Evolutionary conservation across 2,329 filamentous ascomycete species (phyloP), one percentile per base, ranked within the genome.

Genomic region (Fusarium praegraminearum): DNA sequence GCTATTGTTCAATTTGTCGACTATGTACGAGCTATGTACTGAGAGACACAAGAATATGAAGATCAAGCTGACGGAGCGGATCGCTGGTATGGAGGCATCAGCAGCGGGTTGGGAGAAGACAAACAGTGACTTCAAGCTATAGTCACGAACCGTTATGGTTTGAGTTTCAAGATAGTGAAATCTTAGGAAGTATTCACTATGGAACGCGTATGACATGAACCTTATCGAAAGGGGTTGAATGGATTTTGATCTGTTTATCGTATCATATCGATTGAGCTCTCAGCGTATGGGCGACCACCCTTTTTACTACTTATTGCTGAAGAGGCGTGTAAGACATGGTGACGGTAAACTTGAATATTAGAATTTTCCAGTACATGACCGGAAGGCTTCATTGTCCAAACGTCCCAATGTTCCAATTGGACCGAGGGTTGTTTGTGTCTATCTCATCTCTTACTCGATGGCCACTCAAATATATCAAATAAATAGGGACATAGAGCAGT

Each of bases 11-110:
- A 98, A 98, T 77, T 80, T 99, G 15, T 89, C 90, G 13, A 98
- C 95, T 0, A 88, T 97, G 73, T 98, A 97, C 77, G 96, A 98
- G 80, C 85, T 98, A 10, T 96, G 92, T 77, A 94, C 92, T 0
- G 94, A 98, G 73, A 86, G 87, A 66, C 88, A 93, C 43, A 84
- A 87, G 50, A 85, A 85, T 15, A 80, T 91, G 72, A 98, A 98
- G 83, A 79, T 87, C 32, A 83, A 82, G 28, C 83, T 98, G 20
- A 90, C 91, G 3, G 91, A 93, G 73, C 87, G 85, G 53, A 84
- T 96, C 20, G 90, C 93, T 1, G 81, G 79, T 2, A 83, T 87
- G 72, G 85, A 86, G 43, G 83, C 86, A 18, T 85, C 83, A 2
- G 78, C 84, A 2, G 81, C 82, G 2, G 91, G 91, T 8, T 90